Evolutionary conservation across 208 protist genomes (phyloP).

Genomic region (Leishmania braziliensis): DNA sequence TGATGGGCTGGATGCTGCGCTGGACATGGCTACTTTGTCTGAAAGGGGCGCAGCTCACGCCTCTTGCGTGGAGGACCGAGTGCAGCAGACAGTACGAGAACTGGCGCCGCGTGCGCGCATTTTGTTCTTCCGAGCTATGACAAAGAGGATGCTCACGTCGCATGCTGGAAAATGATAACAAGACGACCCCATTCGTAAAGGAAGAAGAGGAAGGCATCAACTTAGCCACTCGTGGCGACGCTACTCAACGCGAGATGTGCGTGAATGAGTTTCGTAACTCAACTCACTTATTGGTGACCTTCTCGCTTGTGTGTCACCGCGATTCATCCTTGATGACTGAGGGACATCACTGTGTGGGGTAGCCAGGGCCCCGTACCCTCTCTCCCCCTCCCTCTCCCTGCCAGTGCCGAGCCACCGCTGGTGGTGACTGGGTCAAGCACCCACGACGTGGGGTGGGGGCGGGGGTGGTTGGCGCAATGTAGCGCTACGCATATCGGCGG

Average conservation of each 20-base stretch:
- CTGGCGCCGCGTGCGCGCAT: constrained; percentile 48
- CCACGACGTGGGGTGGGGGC: too few species aligned
- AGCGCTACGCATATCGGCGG: too few species aligned
- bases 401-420: background rate
- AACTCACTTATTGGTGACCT: background rate
- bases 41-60: background rate
- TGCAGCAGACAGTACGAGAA: constrained; percentile 20
- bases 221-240: background rate
- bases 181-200: background rate
- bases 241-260: background rate
- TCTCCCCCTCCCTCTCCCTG: background rate
- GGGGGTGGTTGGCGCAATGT: too few species aligned
- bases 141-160: constrained; percentile 54
- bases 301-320: background rate
- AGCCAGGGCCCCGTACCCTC: background rate
- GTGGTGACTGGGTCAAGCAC: background rate
- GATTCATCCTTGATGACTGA: background rate
- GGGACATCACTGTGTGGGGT: background rate
- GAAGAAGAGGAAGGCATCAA: background rate
- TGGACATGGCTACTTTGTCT: background rate
- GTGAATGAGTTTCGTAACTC: background rate
- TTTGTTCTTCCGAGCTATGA: constrained; percentile 79
- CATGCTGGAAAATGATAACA: background rate
- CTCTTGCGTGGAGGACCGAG: background rate
- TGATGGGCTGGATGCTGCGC: constrained; percentile 9